Evolutionary conservation across 2,329 filamentous ascomycete genomes (phyloP).

Genomic region (Byssoonygena ceratinophila): DNA sequence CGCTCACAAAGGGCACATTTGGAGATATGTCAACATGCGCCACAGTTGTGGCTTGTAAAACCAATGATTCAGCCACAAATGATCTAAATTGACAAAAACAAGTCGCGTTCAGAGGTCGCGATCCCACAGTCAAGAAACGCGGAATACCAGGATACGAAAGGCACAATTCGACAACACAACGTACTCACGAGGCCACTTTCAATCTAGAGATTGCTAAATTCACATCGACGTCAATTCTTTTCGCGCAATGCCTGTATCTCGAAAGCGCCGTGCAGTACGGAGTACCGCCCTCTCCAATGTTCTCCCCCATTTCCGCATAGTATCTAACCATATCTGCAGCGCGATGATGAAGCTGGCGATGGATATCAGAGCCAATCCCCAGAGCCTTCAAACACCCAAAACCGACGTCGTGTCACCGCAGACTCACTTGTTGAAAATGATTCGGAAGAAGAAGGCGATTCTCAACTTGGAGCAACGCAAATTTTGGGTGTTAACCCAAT

Average conservation of each 20-base stretch:
- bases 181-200: neutral
- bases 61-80: no score
- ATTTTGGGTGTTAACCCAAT: constrained; percentile 23
- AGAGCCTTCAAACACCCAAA: constrained; percentile 8
- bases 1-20: no score
- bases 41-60: no score
- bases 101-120: no score
- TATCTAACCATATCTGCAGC: neutral
- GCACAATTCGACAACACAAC: neutral
- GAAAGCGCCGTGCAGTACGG: constrained; percentile 17
- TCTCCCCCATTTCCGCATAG: no score
- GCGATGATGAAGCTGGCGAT: constrained; percentile 3
- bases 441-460: neutral
- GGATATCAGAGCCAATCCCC: neutral
- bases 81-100: no score
- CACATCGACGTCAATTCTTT: no score
- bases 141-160: no score
- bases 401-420: constrained; percentile 13
- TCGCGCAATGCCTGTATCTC: constrained; percentile 10
- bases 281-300: no score
- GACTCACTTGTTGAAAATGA: constrained; percentile 10
- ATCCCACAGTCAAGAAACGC: no score
- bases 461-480: neutral
- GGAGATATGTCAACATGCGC: no score
- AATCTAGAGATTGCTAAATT: no score